These are phyloP conservation scores for Tricholoma hemisulphureum DNA, from an alignment of 768 basidiomycete genomes.

Conservation along the genomic window DNA sequence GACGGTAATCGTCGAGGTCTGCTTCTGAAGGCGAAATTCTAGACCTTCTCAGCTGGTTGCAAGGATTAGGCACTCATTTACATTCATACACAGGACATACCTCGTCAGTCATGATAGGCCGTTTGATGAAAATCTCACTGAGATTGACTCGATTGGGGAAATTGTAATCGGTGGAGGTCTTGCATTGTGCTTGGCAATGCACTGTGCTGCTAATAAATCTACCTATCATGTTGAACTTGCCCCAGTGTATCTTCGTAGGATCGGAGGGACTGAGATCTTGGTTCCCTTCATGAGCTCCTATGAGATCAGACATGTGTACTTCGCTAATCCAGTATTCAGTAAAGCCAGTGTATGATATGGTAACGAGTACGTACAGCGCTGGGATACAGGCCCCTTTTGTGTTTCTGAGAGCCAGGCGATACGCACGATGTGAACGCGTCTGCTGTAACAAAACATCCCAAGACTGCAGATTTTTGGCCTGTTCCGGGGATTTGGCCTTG, in stretches of 20 bases:
- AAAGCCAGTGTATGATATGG: background rate
- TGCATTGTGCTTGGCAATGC: conserved; percentile 77
- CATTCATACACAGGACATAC: conserved; percentile 35
- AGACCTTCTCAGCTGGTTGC: conserved; percentile 60
- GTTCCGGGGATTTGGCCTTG: conserved; percentile 61
- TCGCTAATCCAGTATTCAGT: conserved; percentile 52
- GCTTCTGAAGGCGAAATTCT: conserved; percentile 55
- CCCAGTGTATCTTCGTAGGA: conserved; percentile 84
- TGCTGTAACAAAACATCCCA: conserved; percentile 85
- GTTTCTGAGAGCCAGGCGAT: conserved; percentile 83
- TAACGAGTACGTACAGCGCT: conserved; percentile 54
- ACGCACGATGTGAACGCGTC: conserved; percentile 81
- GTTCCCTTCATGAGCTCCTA: conserved; percentile 84
- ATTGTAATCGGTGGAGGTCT: conserved; percentile 54
- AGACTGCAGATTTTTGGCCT: conserved; percentile 74
- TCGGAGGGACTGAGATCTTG: conserved; percentile 66
- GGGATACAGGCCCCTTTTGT: conserved; percentile 88
- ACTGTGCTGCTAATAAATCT: conserved; percentile 76
- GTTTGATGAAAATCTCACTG: conserved; percentile 51
- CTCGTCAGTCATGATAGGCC: conserved; percentile 67
- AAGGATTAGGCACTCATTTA: background rate
- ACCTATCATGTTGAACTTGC: conserved; percentile 92
- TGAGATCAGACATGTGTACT: conserved; percentile 87
- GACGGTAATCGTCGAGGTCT: conserved; percentile 41
- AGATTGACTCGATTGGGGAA: conserved; percentile 58